A percentile compares a stretch with the other conserved stretches of the same genome.
Conservation (phyloP, 208 protist species). For the Trypanosoma theileri region DNA sequence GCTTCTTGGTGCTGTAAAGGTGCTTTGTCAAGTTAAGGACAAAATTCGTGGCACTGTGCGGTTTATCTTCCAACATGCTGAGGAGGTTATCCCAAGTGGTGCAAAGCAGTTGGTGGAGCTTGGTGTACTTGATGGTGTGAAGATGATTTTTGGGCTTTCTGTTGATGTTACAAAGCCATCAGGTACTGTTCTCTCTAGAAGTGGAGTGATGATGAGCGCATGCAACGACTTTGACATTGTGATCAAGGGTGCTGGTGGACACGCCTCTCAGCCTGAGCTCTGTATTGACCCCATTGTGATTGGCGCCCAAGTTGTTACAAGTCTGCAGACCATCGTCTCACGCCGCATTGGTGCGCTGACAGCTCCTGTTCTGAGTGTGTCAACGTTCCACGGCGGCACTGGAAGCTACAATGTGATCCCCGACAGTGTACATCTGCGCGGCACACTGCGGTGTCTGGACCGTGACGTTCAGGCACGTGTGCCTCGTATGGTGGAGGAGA, state of each 20-base stretch:
- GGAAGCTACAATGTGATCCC: constrained; percentile 81
- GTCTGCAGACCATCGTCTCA: constrained; percentile 67
- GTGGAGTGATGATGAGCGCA: constrained; percentile 45
- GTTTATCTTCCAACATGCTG: constrained; percentile 77
- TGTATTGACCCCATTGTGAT: constrained; percentile 69
- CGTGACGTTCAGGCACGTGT: constrained; percentile 57
- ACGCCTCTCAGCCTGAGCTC: constrained; percentile 67
- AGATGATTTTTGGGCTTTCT: constrained; percentile 61
- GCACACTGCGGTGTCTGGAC: constrained; percentile 71
- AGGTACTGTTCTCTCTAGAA: constrained; percentile 29
- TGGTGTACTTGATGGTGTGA: constrained; percentile 55
- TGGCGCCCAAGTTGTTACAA: constrained; percentile 50
- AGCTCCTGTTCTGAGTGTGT: constrained; percentile 65
- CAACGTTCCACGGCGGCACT: constrained; percentile 54
- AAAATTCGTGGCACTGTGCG: constrained; percentile 61
- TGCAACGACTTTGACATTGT: constrained; percentile 76
- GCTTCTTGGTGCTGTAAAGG: constrained; percentile 67
- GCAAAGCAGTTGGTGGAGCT: constrained; percentile 49
- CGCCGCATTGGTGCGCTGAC: constrained; percentile 58
- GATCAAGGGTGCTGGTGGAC: constrained; percentile 60
- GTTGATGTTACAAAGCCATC: constrained; percentile 30
- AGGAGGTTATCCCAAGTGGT: constrained; percentile 62
- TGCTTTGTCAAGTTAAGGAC: constrained; percentile 46
- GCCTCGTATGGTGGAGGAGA: constrained; percentile 65
- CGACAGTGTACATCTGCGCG: constrained; percentile 58